Percentiles rank a stretch among this genome's conserved stretches.
Conservation (phyloP, 768 basidiomycete genomes). For the Kwoniella shandongensis region DNA sequence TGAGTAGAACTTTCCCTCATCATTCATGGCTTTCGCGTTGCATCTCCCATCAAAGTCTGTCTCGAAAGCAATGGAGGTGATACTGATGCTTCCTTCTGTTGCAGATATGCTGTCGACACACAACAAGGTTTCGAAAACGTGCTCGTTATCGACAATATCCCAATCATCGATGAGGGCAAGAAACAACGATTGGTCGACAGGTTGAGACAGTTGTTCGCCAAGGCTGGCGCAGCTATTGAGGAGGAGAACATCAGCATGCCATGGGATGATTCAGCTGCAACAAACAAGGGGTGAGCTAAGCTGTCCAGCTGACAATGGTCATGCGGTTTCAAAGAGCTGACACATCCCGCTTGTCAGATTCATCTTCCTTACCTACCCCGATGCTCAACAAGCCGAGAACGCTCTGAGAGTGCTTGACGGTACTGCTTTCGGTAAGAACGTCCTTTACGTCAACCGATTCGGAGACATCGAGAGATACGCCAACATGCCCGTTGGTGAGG, state of each 20-base stretch:
- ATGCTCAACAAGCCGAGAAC: conserved; percentile 50
- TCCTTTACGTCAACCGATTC: conserved; percentile 80
- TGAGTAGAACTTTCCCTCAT: conserved; percentile 13
- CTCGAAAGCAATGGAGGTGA: not conserved
- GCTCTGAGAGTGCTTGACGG: conserved; percentile 53
- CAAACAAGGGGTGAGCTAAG: conserved; percentile 83
- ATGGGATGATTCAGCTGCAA: conserved; percentile 76
- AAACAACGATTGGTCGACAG: conserved; percentile 76
- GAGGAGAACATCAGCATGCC: conserved; percentile 79
- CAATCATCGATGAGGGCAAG: conserved; percentile 82
- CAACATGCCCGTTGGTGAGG: conserved; percentile 57
- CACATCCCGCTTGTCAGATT: conserved; percentile 59
- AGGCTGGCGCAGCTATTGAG: conserved; percentile 74
- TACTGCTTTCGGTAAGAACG: conserved; percentile 77
- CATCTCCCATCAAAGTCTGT: no score
- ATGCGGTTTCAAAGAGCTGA: conserved; percentile 12
- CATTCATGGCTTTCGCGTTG: no score
- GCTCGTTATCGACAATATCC: conserved; percentile 88
- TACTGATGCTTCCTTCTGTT: conserved; percentile 1
- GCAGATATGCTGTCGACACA: conserved; percentile 78
- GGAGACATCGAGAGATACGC: conserved; percentile 83
- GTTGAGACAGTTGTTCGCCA: conserved; percentile 77
- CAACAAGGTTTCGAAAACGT: conserved; percentile 88
- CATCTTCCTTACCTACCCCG: conserved; percentile 64
- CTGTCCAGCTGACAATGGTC: conserved; percentile 10